Evolutionary conservation across 75 land plant species (phyloP).

Genomic region (Cupressus sempervirens): DNA sequence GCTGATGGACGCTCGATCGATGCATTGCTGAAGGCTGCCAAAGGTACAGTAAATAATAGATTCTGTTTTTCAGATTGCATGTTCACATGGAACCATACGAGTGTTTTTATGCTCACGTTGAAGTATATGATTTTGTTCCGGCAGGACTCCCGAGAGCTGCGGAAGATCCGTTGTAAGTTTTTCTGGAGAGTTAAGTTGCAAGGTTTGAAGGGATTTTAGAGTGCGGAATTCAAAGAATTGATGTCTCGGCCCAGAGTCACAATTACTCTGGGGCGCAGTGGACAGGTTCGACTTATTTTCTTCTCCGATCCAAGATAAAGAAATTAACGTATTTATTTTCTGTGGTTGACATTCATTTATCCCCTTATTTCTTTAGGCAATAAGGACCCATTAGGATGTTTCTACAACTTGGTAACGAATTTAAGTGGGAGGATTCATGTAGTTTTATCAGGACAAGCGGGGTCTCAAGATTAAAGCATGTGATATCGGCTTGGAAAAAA

Average conservation of each 20-base stretch:
- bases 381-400: neutral
- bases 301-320: neutral
- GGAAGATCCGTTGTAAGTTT: neutral
- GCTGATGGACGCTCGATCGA: neutral
- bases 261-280: conserved; percentile 34
- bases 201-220: neutral
- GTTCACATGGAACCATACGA: neutral
- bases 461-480: too few species aligned
- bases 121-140: neutral
- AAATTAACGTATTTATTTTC: neutral
- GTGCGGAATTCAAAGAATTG: neutral
- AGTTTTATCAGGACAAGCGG: neutral
- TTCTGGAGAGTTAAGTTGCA: neutral
- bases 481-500: neutral
- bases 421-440: neutral
- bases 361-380: neutral
- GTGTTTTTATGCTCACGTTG: neutral
- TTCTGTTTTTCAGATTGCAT: neutral
- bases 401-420: neutral
- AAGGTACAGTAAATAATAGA: neutral
- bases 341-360: neutral
- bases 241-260: conserved; percentile 25
- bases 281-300: conserved; percentile 20
- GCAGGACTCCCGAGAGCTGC: neutral
- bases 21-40: neutral